A percentile compares a stretch with the other conserved stretches of the same genome.
Evolutionary conservation across 2,329 filamentous ascomycete species (phyloP).

Genomic region (Venturiaceae sp.): DNA sequence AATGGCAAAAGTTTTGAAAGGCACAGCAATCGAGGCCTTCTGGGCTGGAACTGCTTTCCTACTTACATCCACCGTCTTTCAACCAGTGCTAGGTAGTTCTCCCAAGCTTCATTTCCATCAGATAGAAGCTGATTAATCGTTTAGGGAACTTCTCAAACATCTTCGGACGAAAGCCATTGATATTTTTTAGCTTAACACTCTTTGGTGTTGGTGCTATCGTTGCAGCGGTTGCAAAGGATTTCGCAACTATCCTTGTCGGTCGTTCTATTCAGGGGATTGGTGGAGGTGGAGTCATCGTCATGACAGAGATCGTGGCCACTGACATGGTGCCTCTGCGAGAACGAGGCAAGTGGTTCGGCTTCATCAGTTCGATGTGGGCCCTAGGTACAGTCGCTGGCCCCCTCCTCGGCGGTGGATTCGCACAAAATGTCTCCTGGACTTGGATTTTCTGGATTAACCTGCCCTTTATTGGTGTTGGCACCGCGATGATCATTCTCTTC

Average conservation of each 20-base stretch:
- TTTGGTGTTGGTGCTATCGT: conserved; percentile 27
- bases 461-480: conserved; percentile 43
- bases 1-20: conserved; percentile 24
- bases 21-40: conserved; percentile 30
- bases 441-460: conserved; percentile 61
- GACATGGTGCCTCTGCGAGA: conserved; percentile 35
- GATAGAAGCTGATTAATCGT: background rate
- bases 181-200: conserved; percentile 23
- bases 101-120: background rate
- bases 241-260: conserved; percentile 27
- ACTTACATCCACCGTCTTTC: conserved; percentile 29
- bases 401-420: conserved; percentile 41
- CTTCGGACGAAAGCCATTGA: conserved; percentile 28
- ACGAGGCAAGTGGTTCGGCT: conserved; percentile 31
- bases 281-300: conserved; percentile 29
- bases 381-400: conserved; percentile 46
- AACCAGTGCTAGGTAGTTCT: conserved; percentile 25
- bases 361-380: conserved; percentile 40
- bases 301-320: conserved; percentile 35
- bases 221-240: conserved; percentile 26
- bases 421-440: conserved; percentile 43
- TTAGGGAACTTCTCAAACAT: conserved; percentile 22
- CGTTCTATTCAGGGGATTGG: conserved; percentile 30
- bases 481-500: conserved; percentile 40
- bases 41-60: conserved; percentile 32